phyloP scores from a whole-genome alignment of 2,329 filamentous ascomycete genomes.

The Colletotrichum sp. region DNA sequence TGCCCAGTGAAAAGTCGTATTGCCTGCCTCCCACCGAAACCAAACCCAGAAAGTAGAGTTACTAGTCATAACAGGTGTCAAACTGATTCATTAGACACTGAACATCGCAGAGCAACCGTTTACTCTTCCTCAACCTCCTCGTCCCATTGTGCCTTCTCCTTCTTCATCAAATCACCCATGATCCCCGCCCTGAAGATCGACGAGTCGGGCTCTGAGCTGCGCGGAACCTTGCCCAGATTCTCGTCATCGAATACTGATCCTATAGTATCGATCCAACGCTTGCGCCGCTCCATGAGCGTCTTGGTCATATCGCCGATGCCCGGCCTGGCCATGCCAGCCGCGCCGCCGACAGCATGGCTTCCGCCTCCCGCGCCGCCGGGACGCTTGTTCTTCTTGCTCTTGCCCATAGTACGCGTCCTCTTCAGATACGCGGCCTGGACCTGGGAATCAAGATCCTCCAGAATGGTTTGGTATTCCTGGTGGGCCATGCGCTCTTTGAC shows the following conservation, averaged over 20 bases:
- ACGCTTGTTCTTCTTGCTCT: conserved; percentile 89
- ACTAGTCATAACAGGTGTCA: conserved; percentile 1
- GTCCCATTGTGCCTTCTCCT: conserved; percentile 82
- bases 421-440: conserved; percentile 96
- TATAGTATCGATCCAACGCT: conserved; percentile 90
- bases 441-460: conserved; percentile 94
- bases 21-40: background rate
- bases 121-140: conserved; percentile 76
- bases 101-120: background rate
- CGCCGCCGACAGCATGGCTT: conserved; percentile 63
- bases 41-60: background rate
- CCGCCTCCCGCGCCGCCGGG: conserved; percentile 78
- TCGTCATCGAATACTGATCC: conserved; percentile 90
- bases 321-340: conserved; percentile 69
- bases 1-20: background rate
- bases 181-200: conserved; percentile 75
- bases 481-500: conserved; percentile 93
- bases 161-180: conserved; percentile 77
- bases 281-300: conserved; percentile 88
- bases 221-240: conserved; percentile 74
- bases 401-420: conserved; percentile 90
- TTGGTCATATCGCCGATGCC: conserved; percentile 91
- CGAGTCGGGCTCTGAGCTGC: conserved; percentile 65
- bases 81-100: background rate
- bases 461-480: conserved; percentile 96